Conservation (phyloP, 768 basidiomycete species). For the Pleurotus salmoneostramineus region DNA sequence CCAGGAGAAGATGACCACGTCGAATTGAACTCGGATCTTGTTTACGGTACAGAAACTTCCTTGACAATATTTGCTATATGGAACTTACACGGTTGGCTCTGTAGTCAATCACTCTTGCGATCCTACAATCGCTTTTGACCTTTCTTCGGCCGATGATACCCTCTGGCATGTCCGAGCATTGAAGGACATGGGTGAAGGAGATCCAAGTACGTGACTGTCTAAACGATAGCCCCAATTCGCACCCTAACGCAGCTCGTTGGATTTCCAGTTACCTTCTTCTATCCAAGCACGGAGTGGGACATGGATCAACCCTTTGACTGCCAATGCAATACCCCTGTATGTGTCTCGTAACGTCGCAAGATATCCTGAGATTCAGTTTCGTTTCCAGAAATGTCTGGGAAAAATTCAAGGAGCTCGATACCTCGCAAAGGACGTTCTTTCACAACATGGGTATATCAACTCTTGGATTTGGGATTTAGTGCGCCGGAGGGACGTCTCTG, state of each 20-base stretch:
- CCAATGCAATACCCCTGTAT: conserved; percentile 39
- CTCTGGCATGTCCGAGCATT: conserved; percentile 49
- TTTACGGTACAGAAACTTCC: conserved; percentile 40
- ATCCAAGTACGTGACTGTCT: conserved; percentile 27
- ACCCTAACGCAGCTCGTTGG: conserved; percentile 19
- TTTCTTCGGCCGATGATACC: conserved; percentile 33
- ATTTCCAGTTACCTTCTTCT: conserved; percentile 52
- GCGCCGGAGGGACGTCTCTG: background rate
- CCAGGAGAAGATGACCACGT: conserved; percentile 41
- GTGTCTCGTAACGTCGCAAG: conserved; percentile 8
- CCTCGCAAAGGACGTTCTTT: conserved; percentile 31
- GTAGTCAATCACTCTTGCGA: conserved; percentile 63
- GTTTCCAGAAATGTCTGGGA: conserved; percentile 39
- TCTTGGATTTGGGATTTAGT: conserved; percentile 36
- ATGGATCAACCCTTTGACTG: conserved; percentile 64
- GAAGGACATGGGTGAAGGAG: conserved; percentile 31
- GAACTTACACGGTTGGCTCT: background rate
- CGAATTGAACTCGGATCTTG: conserved; percentile 56
- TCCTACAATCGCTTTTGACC: conserved; percentile 52
- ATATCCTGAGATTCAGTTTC: background rate
- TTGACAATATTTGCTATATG: background rate
- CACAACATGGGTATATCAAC: conserved; percentile 32
- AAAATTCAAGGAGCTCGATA: conserved; percentile 42
- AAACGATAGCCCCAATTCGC: conserved; percentile 5
- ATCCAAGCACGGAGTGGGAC: conserved; percentile 67